phyloP scores from a whole-genome alignment of 129 eudicot species.

The Silybum marianum region DNA sequence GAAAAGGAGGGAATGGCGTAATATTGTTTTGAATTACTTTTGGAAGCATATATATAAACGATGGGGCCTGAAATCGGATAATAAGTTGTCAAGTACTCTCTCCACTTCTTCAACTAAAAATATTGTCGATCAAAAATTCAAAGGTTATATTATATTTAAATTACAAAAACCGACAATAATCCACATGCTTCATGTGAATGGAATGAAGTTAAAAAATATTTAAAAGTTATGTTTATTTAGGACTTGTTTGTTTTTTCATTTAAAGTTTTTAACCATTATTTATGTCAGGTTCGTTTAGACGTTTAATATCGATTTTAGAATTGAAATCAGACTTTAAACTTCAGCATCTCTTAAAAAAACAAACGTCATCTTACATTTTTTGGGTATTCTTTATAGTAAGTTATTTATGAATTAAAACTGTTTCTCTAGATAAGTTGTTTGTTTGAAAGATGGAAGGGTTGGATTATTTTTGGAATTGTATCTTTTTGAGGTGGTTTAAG shows the following conservation, averaged over 20 bases:
- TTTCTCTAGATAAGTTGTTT: too few species aligned
- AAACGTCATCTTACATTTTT: too few species aligned
- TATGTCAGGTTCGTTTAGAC: too few species aligned
- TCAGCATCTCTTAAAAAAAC: too few species aligned
- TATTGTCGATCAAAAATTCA: neutral
- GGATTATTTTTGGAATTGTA: neutral
- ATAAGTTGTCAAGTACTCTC: conserved; percentile 14
- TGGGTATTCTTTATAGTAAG: too few species aligned
- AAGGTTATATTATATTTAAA: neutral
- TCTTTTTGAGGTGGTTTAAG: neutral
- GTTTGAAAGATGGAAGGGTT: neutral
- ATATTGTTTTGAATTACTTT: conserved; percentile 49
- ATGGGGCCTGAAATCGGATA: conserved; percentile 28
- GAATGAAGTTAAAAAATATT: too few species aligned
- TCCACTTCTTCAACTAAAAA: neutral
- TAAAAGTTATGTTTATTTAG: too few species aligned
- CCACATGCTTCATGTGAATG: neutral
- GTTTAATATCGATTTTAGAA: too few species aligned
- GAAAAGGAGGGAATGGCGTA: conserved; percentile 41
- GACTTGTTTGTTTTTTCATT: too few species aligned
- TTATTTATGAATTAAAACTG: too few species aligned
- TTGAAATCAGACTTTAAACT: too few species aligned
- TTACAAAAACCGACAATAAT: neutral
- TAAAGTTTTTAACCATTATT: too few species aligned
- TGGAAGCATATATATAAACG: conserved; percentile 44